phyloP scores from a whole-genome alignment of 768 basidiomycete species.

The Russula virescens region DNA sequence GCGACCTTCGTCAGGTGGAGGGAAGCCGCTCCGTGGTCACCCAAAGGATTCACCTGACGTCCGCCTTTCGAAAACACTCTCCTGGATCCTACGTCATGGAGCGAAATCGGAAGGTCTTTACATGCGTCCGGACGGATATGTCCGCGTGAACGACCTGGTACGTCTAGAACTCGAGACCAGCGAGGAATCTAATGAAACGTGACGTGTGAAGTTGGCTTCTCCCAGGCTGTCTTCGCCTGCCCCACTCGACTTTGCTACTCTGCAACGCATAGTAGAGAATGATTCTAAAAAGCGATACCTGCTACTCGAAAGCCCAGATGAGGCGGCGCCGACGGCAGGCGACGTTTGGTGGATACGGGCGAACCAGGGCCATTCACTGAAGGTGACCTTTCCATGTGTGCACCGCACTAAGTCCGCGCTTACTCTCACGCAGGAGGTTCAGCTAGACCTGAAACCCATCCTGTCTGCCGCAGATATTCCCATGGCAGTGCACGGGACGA shows the following conservation, averaged over 20 bases:
- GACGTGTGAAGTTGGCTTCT: conserved; percentile 50
- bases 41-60: conserved; percentile 62
- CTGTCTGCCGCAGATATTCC: conserved; percentile 57
- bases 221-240: conserved; percentile 50
- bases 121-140: conserved; percentile 83
- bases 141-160: conserved; percentile 78
- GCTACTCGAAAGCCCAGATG: conserved; percentile 42
- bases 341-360: conserved; percentile 83
- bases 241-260: conserved; percentile 42
- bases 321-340: conserved; percentile 29
- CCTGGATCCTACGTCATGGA: conserved; percentile 89
- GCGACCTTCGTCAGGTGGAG: conserved; percentile 14
- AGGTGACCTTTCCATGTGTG: conserved; percentile 39
- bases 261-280: conserved; percentile 59
- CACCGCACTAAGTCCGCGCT: not conserved
- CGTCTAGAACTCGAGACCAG: conserved; percentile 30
- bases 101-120: conserved; percentile 67
- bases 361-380: conserved; percentile 85
- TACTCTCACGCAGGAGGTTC: conserved; percentile 47
- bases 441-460: conserved; percentile 61
- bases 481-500: conserved; percentile 82
- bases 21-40: conserved; percentile 49
- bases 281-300: conserved; percentile 67
- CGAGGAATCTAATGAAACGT: conserved; percentile 3
- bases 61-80: conserved; percentile 76